Base-by-base conservation (phyloP, 1,284 basidiomycete species). In the Ustilago sp. region DNA sequence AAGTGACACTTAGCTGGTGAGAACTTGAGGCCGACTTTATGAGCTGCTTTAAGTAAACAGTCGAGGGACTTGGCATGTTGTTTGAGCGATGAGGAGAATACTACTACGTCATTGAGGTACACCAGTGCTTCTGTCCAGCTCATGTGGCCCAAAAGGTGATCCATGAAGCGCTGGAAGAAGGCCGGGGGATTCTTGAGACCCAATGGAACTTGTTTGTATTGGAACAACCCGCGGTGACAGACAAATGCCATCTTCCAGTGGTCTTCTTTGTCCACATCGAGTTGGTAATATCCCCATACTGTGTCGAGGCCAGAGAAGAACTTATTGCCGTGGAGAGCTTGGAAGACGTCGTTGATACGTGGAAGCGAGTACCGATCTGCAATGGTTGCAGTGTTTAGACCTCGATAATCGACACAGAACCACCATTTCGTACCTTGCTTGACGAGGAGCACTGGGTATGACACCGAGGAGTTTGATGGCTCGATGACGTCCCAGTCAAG, bases 111-210 rank as follows among this genome's bases (percentile, higher is more conserved):
- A 19, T 19, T 19, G 8, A 53, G 34, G 2, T 53, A 53, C 1
- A 53, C 52, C 15, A 53, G 32, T 6, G 52, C 52, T 34, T 53
- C 52, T 13, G 51, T 53, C 51, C 51, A 53, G 31, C 34, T 1
- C 34, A 53, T 53, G 51, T n/a, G 11, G 31, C 51, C 51, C 2
- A 53, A 36, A n/a, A 53, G 35, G 4, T 36, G 51, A 5, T 53
- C 51, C 51, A 53, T 36, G 51, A 53, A 53, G 31, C 34, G 35
- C 51, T 53, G 51, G 34, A 53, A 53, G 32, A 53, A 53, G 9
- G 7, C 17, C 2, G 48, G 48, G 8, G 48, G 1, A 51, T 51
- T 51, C 11, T 23, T 23, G 23, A 23, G 23, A 23, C 23, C 23
- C 0, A 23, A 23, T 23, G 23, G 23, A 23, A 23, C 8, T 51